Percentiles rank a stretch among this genome's conserved stretches.
phyloP scores from a whole-genome alignment of 371 early-diverging fungal genomes.

The Furculomyces boomerangus region DNA sequence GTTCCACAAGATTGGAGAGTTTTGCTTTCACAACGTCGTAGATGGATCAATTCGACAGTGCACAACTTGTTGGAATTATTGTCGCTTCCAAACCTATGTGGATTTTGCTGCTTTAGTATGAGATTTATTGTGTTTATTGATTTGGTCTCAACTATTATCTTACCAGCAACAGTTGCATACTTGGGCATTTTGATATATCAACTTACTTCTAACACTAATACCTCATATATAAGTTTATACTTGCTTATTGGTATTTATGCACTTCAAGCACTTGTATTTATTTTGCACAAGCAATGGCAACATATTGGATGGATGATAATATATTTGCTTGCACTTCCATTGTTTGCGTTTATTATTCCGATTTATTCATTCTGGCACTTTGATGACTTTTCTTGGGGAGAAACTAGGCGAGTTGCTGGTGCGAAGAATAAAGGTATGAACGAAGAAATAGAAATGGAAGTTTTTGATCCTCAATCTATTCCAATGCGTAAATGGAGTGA shows the following conservation, averaged over 20 bases:
- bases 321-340: slow-evolving; percentile 79
- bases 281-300: slow-evolving; percentile 65
- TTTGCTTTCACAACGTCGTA: slow-evolving; percentile 83
- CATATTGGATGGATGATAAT: slow-evolving; percentile 93
- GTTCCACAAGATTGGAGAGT: slow-evolving; percentile 84
- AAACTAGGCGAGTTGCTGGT: slow-evolving; percentile 77
- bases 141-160: slow-evolving; percentile 84
- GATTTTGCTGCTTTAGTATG: slow-evolving; percentile 96
- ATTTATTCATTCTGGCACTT: slow-evolving; percentile 97
- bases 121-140: slow-evolving; percentile 94
- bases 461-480: slow-evolving; percentile 69
- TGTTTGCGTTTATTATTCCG: slow-evolving; percentile 94
- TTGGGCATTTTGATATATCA: slow-evolving; percentile 36
- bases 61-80: slow-evolving; percentile 91
- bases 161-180: slow-evolving; percentile 81
- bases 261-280: slow-evolving; percentile 76
- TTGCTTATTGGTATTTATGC: slow-evolving; percentile 65
- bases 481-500: slow-evolving; percentile 76
- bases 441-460: slow-evolving; percentile 37
- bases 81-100: slow-evolving; percentile 82
- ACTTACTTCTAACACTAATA: slow-evolving; percentile 17
- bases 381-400: slow-evolving; percentile 98
- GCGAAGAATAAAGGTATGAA: slow-evolving; percentile 36
- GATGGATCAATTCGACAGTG: slow-evolving; percentile 98
- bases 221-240: slow-evolving; percentile 44